Base-by-base conservation (phyloP, 306 rosid species). In the Cicer judaicum region DNA sequence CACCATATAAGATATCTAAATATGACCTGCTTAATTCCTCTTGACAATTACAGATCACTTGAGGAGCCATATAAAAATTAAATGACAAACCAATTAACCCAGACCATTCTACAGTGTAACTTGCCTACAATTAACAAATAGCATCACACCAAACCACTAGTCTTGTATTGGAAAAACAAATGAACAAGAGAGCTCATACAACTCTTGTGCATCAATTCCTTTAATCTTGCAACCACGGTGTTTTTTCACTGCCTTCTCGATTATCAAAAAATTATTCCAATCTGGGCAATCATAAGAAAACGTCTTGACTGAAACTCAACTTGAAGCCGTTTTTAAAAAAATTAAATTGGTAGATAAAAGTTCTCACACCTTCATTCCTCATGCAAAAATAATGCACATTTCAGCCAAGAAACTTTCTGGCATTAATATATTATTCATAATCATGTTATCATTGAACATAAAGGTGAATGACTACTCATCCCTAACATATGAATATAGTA, bases 141-240 rank as follows among this genome's bases (percentile, higher is more conserved):
- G 54, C 36, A 43, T 40, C 36, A 55, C 11, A 36, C 72, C 34
- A 68, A 77, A 57, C 16, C 21, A 39, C 57, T 41, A 49, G 42
- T 34, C 77, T 50, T 52, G 54, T 49, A 42, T 69, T 8, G 42
- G 15, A 73, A 47, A 75, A 75, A 60, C 64, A 73, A 38, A 7
- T 21, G 42, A 55, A 39, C 62, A 68, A 52, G 69, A 43, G 55
- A 29, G 10, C 47, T 52, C 24, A 2, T 8, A 4, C 66, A 61
- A 60, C 52, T 21, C 8, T 54, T 54, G 49, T 43, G 48, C 38
- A n/a, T 11, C 59, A 67, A 59, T 14, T 39, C 68, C 79, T 56
- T 21, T 38, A 5, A 39, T 40, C 50, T 74, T 40, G 44, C 66
- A 68, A 46, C 54, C 69, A 46, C 12, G 3, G 18, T 36, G 34